Evolutionary conservation across 306 rosid species (phyloP).

Genomic region (Gillenia trifoliata): DNA sequence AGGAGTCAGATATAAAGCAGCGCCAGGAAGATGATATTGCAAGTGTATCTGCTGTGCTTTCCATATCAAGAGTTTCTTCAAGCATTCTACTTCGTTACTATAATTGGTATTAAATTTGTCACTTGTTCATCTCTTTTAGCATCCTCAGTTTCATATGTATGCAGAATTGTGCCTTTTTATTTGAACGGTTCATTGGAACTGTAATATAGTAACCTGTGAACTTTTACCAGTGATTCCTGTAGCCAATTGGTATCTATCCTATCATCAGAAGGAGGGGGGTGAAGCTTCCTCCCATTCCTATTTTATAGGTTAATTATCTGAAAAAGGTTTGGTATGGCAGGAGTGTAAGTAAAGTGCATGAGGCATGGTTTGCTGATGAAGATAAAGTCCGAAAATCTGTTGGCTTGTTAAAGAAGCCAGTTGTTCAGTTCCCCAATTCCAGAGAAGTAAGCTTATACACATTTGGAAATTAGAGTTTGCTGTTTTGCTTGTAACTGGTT

Average conservation of each 20-base stretch:
- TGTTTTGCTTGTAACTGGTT: neutral
- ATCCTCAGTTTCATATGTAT: neutral
- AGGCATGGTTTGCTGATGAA: constrained; percentile 65
- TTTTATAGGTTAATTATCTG: neutral
- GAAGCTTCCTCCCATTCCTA: too few relatives aligned
- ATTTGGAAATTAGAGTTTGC: neutral
- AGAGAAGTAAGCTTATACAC: constrained; percentile 36
- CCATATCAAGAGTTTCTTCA: constrained; percentile 47
- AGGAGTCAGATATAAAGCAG: constrained; percentile 52
- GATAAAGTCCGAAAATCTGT: constrained; percentile 49
- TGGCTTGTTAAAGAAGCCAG: constrained; percentile 43
- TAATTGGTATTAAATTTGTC: constrained; percentile 42
- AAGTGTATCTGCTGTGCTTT: constrained; percentile 53
- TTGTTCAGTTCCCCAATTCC: constrained; percentile 22
- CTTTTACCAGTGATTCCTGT: neutral
- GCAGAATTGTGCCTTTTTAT: neutral
- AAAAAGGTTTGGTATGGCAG: constrained; percentile 21
- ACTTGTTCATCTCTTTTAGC: neutral
- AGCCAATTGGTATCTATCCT: neutral
- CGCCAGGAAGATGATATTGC: constrained; percentile 56
- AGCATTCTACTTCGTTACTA: constrained; percentile 50
- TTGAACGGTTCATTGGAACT: neutral
- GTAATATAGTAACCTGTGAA: neutral
- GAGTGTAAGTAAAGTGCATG: constrained; percentile 54
- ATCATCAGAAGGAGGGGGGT: neutral